Base-by-base conservation (phyloP, 2,329 filamentous ascomycete genomes). In the Aspergillus sojae region DNA sequence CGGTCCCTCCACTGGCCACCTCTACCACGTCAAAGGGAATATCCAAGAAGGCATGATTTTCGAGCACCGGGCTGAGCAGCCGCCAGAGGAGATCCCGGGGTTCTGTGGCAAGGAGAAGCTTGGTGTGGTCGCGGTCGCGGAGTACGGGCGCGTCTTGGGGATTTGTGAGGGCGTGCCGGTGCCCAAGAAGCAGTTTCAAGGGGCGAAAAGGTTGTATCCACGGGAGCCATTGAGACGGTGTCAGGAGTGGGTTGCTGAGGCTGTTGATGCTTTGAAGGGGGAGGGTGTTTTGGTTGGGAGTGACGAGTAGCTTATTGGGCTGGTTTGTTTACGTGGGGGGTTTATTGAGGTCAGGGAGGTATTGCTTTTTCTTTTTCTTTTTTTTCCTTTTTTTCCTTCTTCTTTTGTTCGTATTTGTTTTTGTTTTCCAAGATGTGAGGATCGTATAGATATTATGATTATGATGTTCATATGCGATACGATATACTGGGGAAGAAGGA, bases 101-200 rank as follows among this genome's bases (percentile, higher is more conserved):
- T 54, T 54, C 30, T 54, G 50, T 55, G 52, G 32, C 9, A 55
- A 39, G 52, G 52, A 55, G 52, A 55, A 39, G 34, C 32, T 55
- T n/a, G 52, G 52, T 7, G n/a, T 39, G 16, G 52, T 55, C 19
- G n/a, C 19, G 30, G 50, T 36, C 11, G 50, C 30, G 11, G 68
- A 72, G 57, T 69, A 71, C 53, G 30, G 61, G 28, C 64, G 61
- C 32, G 63, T 75, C 41, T 32, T 67, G 48, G 48, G 55, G 16
- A 62, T 72, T 41, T 74, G 72, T 59, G 52, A 66, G 43, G 54
- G 16, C 4, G 65, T 74, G 3, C 65, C 66, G 34, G 64, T 69
- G 43, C 72, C 73, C 11, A 70, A 70, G 59, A 77, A 76, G 63
- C 73, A 76, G 57, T 77, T 75, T 48, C 55, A 75, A 3, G 71